These are phyloP conservation scores for Chrysoporthe puriensis DNA, from an alignment of 2,329 filamentous ascomycete genomes.

Conservation along the genomic window DNA sequence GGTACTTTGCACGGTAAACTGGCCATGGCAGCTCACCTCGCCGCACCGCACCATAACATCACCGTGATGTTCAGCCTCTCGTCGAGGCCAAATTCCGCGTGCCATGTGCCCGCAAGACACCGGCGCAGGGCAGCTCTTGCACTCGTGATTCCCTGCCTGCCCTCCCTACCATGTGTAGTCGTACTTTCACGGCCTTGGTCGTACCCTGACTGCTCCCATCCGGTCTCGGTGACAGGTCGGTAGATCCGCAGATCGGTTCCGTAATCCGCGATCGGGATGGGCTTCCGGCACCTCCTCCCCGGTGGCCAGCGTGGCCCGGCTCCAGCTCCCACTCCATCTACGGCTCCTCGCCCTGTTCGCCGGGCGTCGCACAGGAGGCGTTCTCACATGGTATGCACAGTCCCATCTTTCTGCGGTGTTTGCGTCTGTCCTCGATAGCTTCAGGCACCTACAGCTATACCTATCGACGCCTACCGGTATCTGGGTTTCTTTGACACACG, in stretches of 20 bases:
- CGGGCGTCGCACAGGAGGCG: background rate
- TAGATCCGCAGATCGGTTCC: constrained; percentile 17
- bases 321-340: background rate
- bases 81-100: too few relatives aligned
- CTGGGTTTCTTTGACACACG: background rate
- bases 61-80: too few relatives aligned
- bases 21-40: background rate
- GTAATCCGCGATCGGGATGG: constrained; percentile 17
- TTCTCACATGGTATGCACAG: background rate
- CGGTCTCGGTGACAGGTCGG: constrained; percentile 7
- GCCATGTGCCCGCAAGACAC: too few relatives aligned
- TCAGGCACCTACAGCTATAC: background rate
- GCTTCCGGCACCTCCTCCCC: constrained; percentile 4
- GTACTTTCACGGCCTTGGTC: too few relatives aligned
- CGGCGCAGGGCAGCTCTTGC: too few relatives aligned
- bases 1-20: background rate
- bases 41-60: too few relatives aligned
- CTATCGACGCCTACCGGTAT: background rate
- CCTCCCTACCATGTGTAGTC: too few relatives aligned
- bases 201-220: background rate
- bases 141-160: too few relatives aligned
- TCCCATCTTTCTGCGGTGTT: background rate
- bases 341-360: background rate
- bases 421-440: background rate
- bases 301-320: constrained; percentile 7